Evolutionary conservation across 23 red algal species (phyloP).

Genomic region (Gracilariopsis chorda): DNA sequence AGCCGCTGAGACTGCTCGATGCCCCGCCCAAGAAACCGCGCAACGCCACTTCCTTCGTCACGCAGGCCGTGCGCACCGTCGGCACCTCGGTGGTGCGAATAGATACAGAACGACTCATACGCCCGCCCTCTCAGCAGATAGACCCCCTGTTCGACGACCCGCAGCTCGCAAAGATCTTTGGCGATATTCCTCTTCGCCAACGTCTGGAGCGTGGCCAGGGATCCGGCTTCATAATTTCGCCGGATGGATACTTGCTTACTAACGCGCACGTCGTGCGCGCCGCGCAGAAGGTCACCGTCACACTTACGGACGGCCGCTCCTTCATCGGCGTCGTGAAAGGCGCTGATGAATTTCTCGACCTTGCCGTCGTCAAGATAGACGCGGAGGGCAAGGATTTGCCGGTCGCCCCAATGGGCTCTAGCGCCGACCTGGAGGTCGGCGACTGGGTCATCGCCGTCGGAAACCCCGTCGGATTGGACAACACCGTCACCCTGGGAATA

Average conservation of each 20-base stretch:
- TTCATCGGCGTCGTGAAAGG: constrained; percentile 91
- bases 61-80: constrained; percentile 85
- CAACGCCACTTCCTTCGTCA: constrained; percentile 79
- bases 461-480: constrained; percentile 96
- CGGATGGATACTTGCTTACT: constrained; percentile 91
- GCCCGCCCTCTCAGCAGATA: not conserved
- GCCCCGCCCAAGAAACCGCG: constrained; percentile 7
- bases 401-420: constrained; percentile 79
- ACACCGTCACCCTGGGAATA: constrained; percentile 99
- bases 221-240: constrained; percentile 92
- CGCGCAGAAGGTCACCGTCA: constrained; percentile 89
- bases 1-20: constrained; percentile 39
- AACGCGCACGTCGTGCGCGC: constrained; percentile 96
- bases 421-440: constrained; percentile 87
- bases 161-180: constrained; percentile 83
- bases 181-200: constrained; percentile 58
- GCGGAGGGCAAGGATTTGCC: constrained; percentile 82
- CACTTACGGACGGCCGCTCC: constrained; percentile 93
- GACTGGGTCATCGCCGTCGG: constrained; percentile 99
- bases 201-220: constrained; percentile 90
- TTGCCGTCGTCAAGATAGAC: constrained; percentile 95
- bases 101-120: constrained; percentile 91
- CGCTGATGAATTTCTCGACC: constrained; percentile 92
- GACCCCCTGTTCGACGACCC: constrained; percentile 94
- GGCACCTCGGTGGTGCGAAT: constrained; percentile 95